These are phyloP conservation scores for Stenogyne calaminthoides DNA, from an alignment of 305 asterid species.

Conservation along the genomic window DNA sequence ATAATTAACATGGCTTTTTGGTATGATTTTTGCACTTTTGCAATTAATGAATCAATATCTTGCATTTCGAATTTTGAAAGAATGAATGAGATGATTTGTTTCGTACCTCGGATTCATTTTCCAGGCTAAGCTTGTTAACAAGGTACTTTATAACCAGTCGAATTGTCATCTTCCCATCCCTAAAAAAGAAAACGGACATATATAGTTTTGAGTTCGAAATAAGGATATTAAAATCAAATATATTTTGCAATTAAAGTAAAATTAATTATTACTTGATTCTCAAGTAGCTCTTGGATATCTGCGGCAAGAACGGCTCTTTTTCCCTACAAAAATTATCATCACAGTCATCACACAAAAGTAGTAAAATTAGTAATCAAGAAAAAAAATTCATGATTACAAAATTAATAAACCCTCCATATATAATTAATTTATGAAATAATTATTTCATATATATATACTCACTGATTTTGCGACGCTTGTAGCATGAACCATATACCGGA, in stretches of 20 bases:
- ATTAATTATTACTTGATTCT: slow-evolving; percentile 89
- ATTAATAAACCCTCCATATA: neutral
- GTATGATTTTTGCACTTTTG: neutral
- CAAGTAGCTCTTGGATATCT: slow-evolving; percentile 89
- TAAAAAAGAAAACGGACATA: slow-evolving; percentile 21
- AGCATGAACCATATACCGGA: slow-evolving; percentile 92
- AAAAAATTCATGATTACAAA: neutral
- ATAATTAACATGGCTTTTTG: slow-evolving; percentile 6
- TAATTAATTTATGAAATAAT: neutral
- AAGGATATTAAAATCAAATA: neutral
- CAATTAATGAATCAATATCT: neutral
- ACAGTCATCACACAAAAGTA: neutral
- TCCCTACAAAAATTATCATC: slow-evolving; percentile 53
- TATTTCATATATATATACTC: slow-evolving; percentile 36
- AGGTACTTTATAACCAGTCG: slow-evolving; percentile 83
- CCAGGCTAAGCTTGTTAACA: slow-evolving; percentile 79
- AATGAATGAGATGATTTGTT: neutral
- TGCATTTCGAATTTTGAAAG: neutral
- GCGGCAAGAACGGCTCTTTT: slow-evolving; percentile 82
- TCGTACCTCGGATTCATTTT: slow-evolving; percentile 92
- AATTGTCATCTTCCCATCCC: slow-evolving; percentile 91
- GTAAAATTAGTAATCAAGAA: neutral
- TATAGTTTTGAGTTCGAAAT: neutral
- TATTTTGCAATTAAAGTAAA: neutral
- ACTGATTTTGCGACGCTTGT: slow-evolving; percentile 80